Evolutionary conservation across 2,329 filamentous ascomycete genomes (phyloP), one percentile per base, ranked within the genome.

Genomic region (Fusarium concolor): DNA sequence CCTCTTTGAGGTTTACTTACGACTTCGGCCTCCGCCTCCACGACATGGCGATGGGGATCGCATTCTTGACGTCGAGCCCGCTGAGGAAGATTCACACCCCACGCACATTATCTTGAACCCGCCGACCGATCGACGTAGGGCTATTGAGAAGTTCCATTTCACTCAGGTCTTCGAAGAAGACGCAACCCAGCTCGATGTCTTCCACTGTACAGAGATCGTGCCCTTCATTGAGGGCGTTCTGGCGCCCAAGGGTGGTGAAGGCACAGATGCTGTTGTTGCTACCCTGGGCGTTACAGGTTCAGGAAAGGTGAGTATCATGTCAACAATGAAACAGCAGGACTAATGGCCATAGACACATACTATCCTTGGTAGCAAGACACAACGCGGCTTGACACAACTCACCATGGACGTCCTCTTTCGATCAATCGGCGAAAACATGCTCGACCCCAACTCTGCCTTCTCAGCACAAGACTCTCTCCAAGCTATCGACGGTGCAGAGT

Each of bases 281-380:
- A 98, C 96, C 9, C 80, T 99, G 59, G 96, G 96, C 17, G 94
- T 97, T 42, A 97, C 95, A 10, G 96, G 96, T 14, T 97, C 94
- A 49, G 96, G 96, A 78, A 99, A 99, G 89, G 95, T 97, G 73
- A 47, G 74, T 60, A 43, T 55, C 33, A 17, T 46, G 61, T 73
- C 37, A 61, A 74, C 37, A 62, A 8, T 31, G 11, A 4, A 37
- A 26, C 18, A 41, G 37, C 22, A 29, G 20, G 26, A 37, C 57
- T 59, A 17, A 67, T 33, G 9, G 22, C 47, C 33, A 22, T 75
- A 97, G 95, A 96, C 93, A 67, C 95, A 99, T 78, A 99, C 96
- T 1, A 97, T 98, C 62, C 87, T 99, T 17, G 96, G 96, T 56
- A 96, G 93, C 14, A 91, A 90, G 71, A 88, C 87, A 22, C 92